Evolutionary conservation across 2,329 filamentous ascomycete genomes (phyloP), one percentile per base, ranked within the genome.

Genomic region (Neoarthrinium moseri): DNA sequence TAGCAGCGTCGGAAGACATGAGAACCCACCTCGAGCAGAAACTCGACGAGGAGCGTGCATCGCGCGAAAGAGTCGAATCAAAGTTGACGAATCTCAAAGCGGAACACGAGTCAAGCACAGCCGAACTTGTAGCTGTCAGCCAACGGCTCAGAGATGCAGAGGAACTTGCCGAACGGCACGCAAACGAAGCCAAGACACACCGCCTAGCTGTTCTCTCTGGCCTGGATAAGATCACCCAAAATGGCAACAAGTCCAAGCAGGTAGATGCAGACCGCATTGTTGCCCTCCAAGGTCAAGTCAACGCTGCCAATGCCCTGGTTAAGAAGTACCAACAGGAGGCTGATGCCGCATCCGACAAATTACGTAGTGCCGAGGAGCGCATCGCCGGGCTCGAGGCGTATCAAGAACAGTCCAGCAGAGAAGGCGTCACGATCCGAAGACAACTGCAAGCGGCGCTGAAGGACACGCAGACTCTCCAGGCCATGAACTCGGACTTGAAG

Each of bases 301-400:
- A 86, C 51, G 72, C 85, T 34, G 88, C 92, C 13, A 95, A 89
- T 57, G 77, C 75, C 2, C 72, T 97, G 63, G 90, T 91, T 22
- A 88, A 87, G 65, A 90, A 90, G 60, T 95, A 96, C 56, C 91
- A 96, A 64, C 78, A 86, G 50, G 91, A 95, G 48, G 92, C 91
- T 1, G 90, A 99, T 64, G 71, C 77, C 21, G 91, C 91, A 3
- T 87, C 90, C 0, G 91, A 96, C 61, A 95, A 91, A 63, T 76
- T 99, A 43, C 87, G 94, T 43, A 87, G 87, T 48, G 94, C 94
- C 4, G 95, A 99, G 68, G 95, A 97, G 71, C 85, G 94, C 33
- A 97, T 99, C 64, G 95, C 94, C 5, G 94, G 94, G 6, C 78
- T 99, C 4, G 94, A 99, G 66, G 89, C 91, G 22, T 97, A 97